A percentile compares a stretch with the other conserved stretches of the same genome.
phyloP scores from a whole-genome alignment of 352 stramenopile genomes.

The Peronospora farinosa region DNA sequence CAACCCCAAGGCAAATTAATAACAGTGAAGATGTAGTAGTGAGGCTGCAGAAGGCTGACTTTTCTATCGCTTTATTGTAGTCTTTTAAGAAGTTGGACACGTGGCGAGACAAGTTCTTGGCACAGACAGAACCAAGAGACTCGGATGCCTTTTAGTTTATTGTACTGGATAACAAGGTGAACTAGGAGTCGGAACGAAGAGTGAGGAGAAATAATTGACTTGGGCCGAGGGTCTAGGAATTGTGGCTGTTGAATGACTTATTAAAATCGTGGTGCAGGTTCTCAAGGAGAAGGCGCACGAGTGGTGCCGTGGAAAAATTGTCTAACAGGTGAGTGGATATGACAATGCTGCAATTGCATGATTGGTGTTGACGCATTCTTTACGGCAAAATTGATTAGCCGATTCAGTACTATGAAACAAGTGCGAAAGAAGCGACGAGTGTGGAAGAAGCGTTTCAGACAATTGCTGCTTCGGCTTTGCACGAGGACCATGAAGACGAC shows the following conservation, averaged over 20 bases:
- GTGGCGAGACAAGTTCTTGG: conserved; percentile 97
- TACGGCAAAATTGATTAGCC: conserved; percentile 30
- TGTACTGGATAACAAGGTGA: conserved; percentile 98
- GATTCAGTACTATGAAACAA: conserved; percentile 97
- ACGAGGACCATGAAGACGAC: conserved; percentile 74
- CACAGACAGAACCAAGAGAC: conserved; percentile 86
- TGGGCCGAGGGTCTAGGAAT: too few relatives aligned
- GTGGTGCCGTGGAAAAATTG: conserved; percentile 89
- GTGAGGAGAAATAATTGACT: conserved; percentile 17
- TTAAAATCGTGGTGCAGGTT: conserved; percentile 35
- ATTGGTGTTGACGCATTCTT: background rate
- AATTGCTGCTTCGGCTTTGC: conserved; percentile 84
- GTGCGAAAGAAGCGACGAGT: conserved; percentile 94
- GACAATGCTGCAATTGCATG: background rate
- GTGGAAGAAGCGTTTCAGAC: conserved; percentile 96
- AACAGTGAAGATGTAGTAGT: background rate
- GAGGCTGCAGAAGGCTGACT: background rate
- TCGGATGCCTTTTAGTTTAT: conserved; percentile 96
- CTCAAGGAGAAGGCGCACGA: conserved; percentile 86
- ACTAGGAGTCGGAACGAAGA: conserved; percentile 87
- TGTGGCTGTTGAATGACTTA: background rate
- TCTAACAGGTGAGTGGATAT: conserved; percentile 43
- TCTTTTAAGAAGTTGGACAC: conserved; percentile 97
- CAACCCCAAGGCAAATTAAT: conserved; percentile 80
- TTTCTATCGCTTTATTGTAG: conserved; percentile 19